These are phyloP conservation scores for Ceratobasidium papillatum DNA, from an alignment of 1,284 basidiomycete species.

Conservation along the genomic window DNA sequence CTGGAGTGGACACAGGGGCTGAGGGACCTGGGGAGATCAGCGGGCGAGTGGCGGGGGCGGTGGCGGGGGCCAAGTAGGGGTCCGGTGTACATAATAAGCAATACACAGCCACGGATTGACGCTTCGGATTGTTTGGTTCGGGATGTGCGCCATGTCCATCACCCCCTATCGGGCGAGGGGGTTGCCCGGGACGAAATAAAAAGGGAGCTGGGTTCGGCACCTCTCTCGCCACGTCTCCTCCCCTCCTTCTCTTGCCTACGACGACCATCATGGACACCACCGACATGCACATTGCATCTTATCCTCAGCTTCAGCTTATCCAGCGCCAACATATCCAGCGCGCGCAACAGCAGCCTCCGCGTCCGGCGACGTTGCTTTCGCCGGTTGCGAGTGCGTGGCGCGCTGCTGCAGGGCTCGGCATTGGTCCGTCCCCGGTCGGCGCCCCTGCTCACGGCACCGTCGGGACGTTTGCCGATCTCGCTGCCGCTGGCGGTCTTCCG, in stretches of 20 bases:
- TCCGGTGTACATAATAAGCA: slow-evolving; percentile 1
- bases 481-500: neutral
- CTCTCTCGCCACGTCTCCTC: neutral
- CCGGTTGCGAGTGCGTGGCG: slow-evolving; percentile 25
- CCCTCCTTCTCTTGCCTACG: neutral
- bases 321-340: slow-evolving; percentile 35
- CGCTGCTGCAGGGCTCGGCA: slow-evolving; percentile 19
- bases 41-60: slow-evolving; percentile 31
- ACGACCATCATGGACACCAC: slow-evolving; percentile 17
- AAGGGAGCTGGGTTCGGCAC: neutral
- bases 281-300: slow-evolving; percentile 36
- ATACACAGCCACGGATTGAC: neutral
- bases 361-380: slow-evolving; percentile 1
- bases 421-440: slow-evolving; percentile 5
- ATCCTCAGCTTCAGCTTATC: slow-evolving; percentile 39
- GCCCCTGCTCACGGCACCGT: slow-evolving; percentile 32
- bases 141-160: slow-evolving; percentile 7
- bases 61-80: slow-evolving; percentile 30
- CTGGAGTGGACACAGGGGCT: slow-evolving; percentile 25
- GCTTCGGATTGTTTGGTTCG: neutral
- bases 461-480: slow-evolving; percentile 32
- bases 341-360: slow-evolving; percentile 20
- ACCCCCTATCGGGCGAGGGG: slow-evolving; percentile 21
- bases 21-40: slow-evolving; percentile 8
- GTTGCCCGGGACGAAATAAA: slow-evolving; percentile 13